Evolutionary conservation across 2,329 filamentous ascomycete species (phyloP).

Genomic region (Didymella exigua): DNA sequence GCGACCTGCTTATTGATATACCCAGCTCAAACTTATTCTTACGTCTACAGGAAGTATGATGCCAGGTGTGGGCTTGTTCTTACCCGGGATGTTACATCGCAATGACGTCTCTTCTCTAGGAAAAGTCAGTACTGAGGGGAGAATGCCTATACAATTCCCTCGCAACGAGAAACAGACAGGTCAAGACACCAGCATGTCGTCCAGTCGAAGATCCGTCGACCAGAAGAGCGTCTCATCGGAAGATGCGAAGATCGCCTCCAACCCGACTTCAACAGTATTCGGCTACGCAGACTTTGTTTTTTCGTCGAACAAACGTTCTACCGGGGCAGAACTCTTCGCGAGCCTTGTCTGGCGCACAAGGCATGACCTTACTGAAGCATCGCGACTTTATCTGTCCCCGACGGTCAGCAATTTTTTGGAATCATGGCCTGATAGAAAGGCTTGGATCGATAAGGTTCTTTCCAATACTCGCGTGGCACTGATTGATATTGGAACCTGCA

Average conservation of each 20-base stretch:
- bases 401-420: constrained; percentile 30
- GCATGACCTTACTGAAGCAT: constrained; percentile 35
- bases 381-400: constrained; percentile 30
- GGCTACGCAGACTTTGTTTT: constrained; percentile 36
- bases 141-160: background rate
- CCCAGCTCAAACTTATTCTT: too few relatives aligned
- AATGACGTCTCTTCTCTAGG: background rate
- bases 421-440: constrained; percentile 28
- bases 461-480: constrained; percentile 30
- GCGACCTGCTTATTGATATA: too few relatives aligned
- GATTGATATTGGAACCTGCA: constrained; percentile 39
- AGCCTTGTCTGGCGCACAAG: constrained; percentile 35
- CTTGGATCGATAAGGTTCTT: constrained; percentile 35
- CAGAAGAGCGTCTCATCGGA: background rate
- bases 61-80: background rate
- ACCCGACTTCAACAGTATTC: constrained; percentile 34
- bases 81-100: background rate
- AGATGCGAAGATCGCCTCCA: constrained; percentile 9
- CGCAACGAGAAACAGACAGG: background rate
- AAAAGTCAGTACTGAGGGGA: background rate
- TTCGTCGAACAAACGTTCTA: constrained; percentile 29
- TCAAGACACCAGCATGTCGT: background rate
- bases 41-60: background rate
- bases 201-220: constrained; percentile 11
- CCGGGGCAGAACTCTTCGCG: constrained; percentile 32